Conservation (phyloP, 2,329 filamentous ascomycete genomes). For the Colletotrichum destructivum region DNA sequence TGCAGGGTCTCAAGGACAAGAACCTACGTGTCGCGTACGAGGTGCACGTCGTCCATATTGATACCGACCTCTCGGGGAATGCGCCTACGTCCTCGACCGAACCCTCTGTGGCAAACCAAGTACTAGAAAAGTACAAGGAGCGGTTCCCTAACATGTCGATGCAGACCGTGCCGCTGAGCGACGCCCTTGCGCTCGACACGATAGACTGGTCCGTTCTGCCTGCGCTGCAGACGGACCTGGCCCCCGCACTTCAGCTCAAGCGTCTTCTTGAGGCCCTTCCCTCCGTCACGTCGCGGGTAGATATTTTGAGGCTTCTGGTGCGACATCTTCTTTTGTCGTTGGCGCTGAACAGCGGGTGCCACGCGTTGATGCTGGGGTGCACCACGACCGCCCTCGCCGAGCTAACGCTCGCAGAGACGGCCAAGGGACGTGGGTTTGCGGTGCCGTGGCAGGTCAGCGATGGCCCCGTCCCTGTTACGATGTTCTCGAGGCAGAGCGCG, state of each 20-base stretch:
- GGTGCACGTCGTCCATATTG: conserved; percentile 72
- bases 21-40: conserved; percentile 78
- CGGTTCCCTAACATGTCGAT: conserved; percentile 79
- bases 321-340: conserved; percentile 79
- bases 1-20: conserved; percentile 75
- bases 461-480: conserved; percentile 63
- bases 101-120: conserved; percentile 54
- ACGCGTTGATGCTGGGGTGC: conserved; percentile 85
- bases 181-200: conserved; percentile 66
- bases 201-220: conserved; percentile 69
- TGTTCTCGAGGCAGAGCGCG: conserved; percentile 15
- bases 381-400: conserved; percentile 91
- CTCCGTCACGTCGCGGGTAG: conserved; percentile 82
- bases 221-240: conserved; percentile 41
- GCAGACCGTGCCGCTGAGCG: conserved; percentile 73
- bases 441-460: conserved; percentile 88
- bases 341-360: conserved; percentile 73
- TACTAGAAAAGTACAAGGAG: conserved; percentile 68
- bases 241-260: conserved; percentile 63
- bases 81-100: conserved; percentile 33
- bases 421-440: conserved; percentile 89
- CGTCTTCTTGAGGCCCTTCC: conserved; percentile 73
- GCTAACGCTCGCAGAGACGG: conserved; percentile 87
- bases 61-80: conserved; percentile 55
- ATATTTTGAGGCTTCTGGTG: conserved; percentile 80